Base-by-base conservation (phyloP, 176 grass and related monocot species). In the Puccinellia tenuiflora region DNA sequence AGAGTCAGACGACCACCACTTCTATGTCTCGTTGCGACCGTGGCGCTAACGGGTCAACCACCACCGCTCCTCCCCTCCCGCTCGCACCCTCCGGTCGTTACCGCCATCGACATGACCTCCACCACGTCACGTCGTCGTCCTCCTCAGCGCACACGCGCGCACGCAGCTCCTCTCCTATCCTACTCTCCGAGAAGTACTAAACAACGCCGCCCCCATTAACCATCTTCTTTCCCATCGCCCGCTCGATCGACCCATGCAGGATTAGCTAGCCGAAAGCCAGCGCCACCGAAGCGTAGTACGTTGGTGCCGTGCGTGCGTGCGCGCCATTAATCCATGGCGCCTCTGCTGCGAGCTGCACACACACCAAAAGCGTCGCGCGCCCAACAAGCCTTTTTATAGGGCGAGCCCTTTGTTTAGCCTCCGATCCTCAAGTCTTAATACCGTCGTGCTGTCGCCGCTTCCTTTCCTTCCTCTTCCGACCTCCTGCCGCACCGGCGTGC, bases 71-170 rank as follows among this genome's bases (percentile, higher is more conserved):
- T 26, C 7, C 0, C 20, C 28, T 2, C 6, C 5, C 5, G 0
- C 9, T n/a, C 42, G 6, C 28, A 46, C 38, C 48, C 7, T 37
- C 31, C 77, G 55, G 34, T 37, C 76, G 76, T 79, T 46, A 24
- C 69, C 77, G 48, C 28, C 46, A 55, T 80, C 1, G 26, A 85
- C 83, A 75, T 85, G 88, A 70, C 83, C 51, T 81, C 84, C 80
- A 86, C 88, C 79, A 50, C 64, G 34, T 24, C 66, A 21, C 64
- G 24, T 16, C 40, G 33, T 70, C 47, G 22, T 68, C 61, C 13
- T 21, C 80, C 13, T 21, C 80, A 1, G 1, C 38, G 11, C 16
- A 25, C 15, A 26, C 79, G 29, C 46, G 6, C n/a, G 0, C 59
- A n/a, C 45, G 13, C 65, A 2, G 2, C 53, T 24, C 24, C 56